A percentile compares a stretch with the other conserved stretches of the same genome.
Conservation (phyloP, 208 protist genomes). For the Porcisia deanei region DNA sequence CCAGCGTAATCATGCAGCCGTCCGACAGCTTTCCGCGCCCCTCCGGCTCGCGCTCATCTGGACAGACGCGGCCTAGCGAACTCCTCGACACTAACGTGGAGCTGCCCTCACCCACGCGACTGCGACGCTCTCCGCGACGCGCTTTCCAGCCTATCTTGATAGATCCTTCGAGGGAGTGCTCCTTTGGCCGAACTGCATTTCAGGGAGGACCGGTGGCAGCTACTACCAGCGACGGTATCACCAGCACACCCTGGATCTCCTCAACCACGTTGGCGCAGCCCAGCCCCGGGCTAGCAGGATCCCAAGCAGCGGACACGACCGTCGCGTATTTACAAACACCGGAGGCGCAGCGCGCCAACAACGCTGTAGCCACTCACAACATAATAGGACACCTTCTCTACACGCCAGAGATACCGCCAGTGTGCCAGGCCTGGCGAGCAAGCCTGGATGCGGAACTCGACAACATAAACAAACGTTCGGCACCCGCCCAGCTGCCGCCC, state of each 20-base stretch:
- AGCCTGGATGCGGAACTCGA: slow-evolving; percentile 66
- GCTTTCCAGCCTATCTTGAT: slow-evolving; percentile 31
- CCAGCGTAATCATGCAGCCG: slow-evolving; percentile 23
- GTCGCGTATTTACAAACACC: slow-evolving; percentile 33
- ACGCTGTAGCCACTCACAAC: slow-evolving; percentile 3
- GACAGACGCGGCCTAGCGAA: slow-evolving; percentile 16
- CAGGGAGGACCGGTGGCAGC: slow-evolving; percentile 13
- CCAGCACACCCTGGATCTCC: slow-evolving; percentile 21
- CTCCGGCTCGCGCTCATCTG: slow-evolving; percentile 15
- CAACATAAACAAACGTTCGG: slow-evolving; percentile 22
- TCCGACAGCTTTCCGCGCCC: slow-evolving; percentile 26
- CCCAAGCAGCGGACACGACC: background rate
- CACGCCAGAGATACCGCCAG: slow-evolving; percentile 61
- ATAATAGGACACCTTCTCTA: slow-evolving; percentile 35
- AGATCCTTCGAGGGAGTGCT: slow-evolving; percentile 13
- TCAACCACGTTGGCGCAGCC: background rate
- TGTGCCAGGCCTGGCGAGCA: slow-evolving; percentile 44
- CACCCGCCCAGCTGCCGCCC: slow-evolving; percentile 33
- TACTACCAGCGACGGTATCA: background rate
- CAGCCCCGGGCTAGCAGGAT: background rate
- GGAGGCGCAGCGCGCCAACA: slow-evolving; percentile 27
- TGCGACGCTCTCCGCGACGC: slow-evolving; percentile 19
- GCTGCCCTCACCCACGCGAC: slow-evolving; percentile 21
- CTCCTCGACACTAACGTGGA: background rate
- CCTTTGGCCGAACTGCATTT: slow-evolving; percentile 21